Evolutionary conservation across 202 grass and related monocot species (phyloP).

Genomic region (Tripidium arundinaceum): DNA sequence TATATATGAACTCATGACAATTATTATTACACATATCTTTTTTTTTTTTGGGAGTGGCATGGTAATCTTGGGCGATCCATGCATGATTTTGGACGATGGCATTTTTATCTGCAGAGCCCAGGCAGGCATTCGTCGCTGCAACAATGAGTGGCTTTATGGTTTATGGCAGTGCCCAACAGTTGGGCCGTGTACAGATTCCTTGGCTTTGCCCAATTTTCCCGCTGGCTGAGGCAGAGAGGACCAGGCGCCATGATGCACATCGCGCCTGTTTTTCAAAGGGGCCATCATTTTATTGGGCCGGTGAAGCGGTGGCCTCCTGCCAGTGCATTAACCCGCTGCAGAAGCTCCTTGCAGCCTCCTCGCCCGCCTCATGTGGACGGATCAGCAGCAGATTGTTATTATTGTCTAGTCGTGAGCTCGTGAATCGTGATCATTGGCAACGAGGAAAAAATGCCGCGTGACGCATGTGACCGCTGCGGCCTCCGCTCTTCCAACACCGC

Average conservation of each 20-base stretch:
- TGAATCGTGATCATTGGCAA: not conserved
- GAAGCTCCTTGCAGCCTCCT: not conserved
- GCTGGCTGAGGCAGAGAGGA: not conserved
- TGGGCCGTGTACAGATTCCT: not conserved
- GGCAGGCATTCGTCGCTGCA: not conserved
- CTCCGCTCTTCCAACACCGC: no score
- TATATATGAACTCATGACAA: no score
- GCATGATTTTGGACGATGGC: not conserved
- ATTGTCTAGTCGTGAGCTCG: not conserved
- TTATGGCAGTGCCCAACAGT: not conserved
- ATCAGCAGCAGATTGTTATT: not conserved
- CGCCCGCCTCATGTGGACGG: not conserved
- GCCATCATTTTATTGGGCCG: slow-evolving; percentile 6
- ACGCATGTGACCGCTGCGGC: no score
- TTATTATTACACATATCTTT: not conserved
- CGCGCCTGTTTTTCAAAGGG: not conserved
- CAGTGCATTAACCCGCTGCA: not conserved
- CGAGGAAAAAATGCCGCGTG: not conserved
- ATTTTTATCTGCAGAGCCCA: not conserved
- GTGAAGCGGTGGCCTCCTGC: not conserved
- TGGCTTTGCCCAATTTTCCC: not conserved
- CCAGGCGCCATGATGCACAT: not conserved
- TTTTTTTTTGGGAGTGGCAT: no score
- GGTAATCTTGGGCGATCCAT: not conserved
- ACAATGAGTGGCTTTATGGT: not conserved